Evolutionary conservation across 164 flowering plant genomes (phyloP), one percentile per base, ranked within the genome.

Genomic region (Vitis amurensis): DNA sequence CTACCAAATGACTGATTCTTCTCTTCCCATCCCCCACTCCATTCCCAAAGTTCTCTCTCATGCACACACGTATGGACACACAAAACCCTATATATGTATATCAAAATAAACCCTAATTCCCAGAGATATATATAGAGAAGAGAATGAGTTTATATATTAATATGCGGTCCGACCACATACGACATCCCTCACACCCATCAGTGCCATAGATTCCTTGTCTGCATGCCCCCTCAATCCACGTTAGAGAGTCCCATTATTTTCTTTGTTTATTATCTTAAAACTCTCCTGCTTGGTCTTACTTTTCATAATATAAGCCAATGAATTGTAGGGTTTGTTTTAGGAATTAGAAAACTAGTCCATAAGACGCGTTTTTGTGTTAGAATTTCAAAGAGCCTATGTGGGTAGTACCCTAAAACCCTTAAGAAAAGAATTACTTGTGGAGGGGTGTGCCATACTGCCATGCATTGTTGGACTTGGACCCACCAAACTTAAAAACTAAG

Each of bases 91-190:
- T 44, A 65, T 59, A 23, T 65, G 68, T 50, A 58, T 53, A 66
- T 62, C 60, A 61, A 49, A 12, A 30, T 47, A 67, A 71, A 71
- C 75, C 72, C 77, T 74, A 71, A 71, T 71, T 78, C 72, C 49
- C 50, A 61, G 64, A 44, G 44, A 37, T 37, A 37, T 3, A 37
- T 37, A 37, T 14, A 31, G 13, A 11, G 11, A 61, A 30, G 61
- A 53, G 64, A 52, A 61, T 58, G 69, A 50, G 59, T 12, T 27
- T 30, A 27, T 48, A 48, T 8, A 48, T 71, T 58, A 37, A 37
- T 37, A 51, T 60, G 48, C 17, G 44, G 66, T 75, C 76, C 76
- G 76, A 72, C 76, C 74, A 72, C 52, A 69, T 57, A 75, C 74
- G 82, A 75, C 82, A 70, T 69, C 66, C 50, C 60, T 31, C 48